A percentile compares a stretch with the other conserved stretches of the same genome.
Evolutionary conservation across 208 protist species (phyloP).

Genomic region (Angomonas deanei): DNA sequence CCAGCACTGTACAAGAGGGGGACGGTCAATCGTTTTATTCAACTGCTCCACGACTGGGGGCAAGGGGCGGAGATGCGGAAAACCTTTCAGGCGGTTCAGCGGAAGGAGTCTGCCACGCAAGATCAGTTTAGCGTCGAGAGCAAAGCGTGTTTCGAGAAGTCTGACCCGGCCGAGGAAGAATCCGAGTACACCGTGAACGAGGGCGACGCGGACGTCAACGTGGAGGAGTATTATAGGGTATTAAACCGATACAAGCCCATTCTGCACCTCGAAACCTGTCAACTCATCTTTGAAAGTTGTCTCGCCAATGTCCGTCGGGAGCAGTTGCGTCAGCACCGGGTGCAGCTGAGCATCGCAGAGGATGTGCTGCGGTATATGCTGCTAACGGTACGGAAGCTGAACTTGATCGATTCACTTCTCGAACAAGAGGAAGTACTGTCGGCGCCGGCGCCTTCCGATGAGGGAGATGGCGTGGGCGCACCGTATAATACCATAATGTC

Average conservation of each 20-base stretch:
- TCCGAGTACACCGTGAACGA: too few species aligned
- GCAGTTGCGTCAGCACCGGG: neutral
- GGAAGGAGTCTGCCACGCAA: constrained; percentile 17
- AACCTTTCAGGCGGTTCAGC: constrained; percentile 27
- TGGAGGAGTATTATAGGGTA: neutral
- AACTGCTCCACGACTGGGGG: constrained; percentile 47
- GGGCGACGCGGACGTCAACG: neutral
- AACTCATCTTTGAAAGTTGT: neutral
- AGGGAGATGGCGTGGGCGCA: neutral
- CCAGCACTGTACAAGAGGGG: constrained; percentile 11
- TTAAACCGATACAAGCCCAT: neutral
- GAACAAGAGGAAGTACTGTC: neutral
- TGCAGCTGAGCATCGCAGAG: neutral
- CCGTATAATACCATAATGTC: too few species aligned
- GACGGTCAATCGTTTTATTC: constrained; percentile 45
- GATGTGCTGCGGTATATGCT: neutral
- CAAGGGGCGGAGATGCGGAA: constrained; percentile 28
- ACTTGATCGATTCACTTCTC: neutral
- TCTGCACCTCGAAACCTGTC: neutral
- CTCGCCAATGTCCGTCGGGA: neutral
- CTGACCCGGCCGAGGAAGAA: too few species aligned
- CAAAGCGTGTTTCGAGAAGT: neutral
- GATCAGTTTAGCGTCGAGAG: constrained; percentile 3
- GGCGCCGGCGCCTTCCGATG: neutral
- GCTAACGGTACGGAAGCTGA: neutral